Evolutionary conservation across 164 flowering plant genomes (phyloP), one percentile per base, ranked within the genome.

Genomic region (Nelumbo lutea): DNA sequence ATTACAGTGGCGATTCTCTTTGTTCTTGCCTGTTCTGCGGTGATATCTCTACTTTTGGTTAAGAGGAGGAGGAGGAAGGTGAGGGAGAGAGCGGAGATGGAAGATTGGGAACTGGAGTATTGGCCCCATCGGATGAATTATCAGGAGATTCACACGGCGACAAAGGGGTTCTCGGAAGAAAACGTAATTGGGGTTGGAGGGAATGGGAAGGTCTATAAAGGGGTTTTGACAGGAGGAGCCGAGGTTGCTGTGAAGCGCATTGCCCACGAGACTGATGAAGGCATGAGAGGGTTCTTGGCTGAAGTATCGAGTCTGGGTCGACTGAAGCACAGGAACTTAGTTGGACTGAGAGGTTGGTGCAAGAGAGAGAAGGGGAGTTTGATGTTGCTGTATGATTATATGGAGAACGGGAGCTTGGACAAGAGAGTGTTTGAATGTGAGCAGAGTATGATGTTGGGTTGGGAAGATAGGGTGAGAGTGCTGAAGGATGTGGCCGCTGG

Each of bases 371-470:
- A 65, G 10, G 79, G 72, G 10, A 72, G 75, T 68, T 74, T 84
- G 42, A 72, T 79, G 4, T 72, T 84, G 66, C 73, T 82, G 41
- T 84, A 82, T 65, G 85, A 84, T 40, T 80, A 65, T 57, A 84
- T 84, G 87, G 80, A 76, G 67, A 82, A 82, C 55, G 84, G 85
- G n/a, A 82, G 87, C 51, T 71, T 84, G 45, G 87, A 84, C 66
- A 79, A 79, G 61, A 41, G 80, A 64, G 45, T 84, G 2, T 82
- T 83, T 68, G 84, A 76, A 45, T 73, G 79, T 57, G 63, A 68
- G 0, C 79, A 77, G 51, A 67, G 65, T 9, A 2, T 42, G 46
- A 51, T 72, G 52, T 43, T 84, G 70, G 63, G 69, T 42, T 84
- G 83, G 84, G 78, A 76, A 42, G 77, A 81, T 39, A 72, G 85